These are phyloP conservation scores for Lipomyces yamadae DNA, from an alignment of 805 yeast genomes.

Conservation along the genomic window DNA sequence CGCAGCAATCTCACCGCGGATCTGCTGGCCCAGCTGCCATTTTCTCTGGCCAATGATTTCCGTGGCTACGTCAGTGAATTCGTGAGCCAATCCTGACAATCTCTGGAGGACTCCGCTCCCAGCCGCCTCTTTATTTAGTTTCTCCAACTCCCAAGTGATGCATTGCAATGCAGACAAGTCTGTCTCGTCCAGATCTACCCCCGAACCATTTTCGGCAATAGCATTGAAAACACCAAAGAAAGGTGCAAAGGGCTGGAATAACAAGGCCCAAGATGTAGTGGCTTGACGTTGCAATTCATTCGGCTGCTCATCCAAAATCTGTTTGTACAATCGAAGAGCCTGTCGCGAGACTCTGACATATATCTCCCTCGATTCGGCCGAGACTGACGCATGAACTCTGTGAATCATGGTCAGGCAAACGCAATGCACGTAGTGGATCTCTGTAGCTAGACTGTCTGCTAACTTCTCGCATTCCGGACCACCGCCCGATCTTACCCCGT, in stretches of 20 bases:
- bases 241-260: constrained; percentile 35
- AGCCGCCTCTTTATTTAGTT: constrained; percentile 19
- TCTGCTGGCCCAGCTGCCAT: constrained; percentile 13
- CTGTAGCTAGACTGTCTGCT: constrained; percentile 17
- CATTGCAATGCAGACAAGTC: constrained; percentile 21
- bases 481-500: constrained; percentile 14
- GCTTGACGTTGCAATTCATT: constrained; percentile 17
- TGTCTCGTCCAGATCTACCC: constrained; percentile 17
- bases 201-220: constrained; percentile 28
- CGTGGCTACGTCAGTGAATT: constrained; percentile 30
- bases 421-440: constrained; percentile 24
- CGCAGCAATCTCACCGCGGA: background rate
- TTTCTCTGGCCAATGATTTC: constrained; percentile 25
- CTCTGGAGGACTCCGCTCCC: constrained; percentile 29
- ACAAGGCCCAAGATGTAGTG: constrained; percentile 33
- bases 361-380: constrained; percentile 24
- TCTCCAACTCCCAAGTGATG: constrained; percentile 20
- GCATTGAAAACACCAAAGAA: constrained; percentile 34
- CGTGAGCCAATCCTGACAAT: constrained; percentile 25
- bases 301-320: constrained; percentile 25
- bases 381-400: constrained; percentile 24
- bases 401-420: constrained; percentile 34
- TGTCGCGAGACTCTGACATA: constrained; percentile 30
- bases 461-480: constrained; percentile 10
- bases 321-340: constrained; percentile 22